phyloP scores from a whole-genome alignment of 129 eudicot genomes.

The carrot (Daucus carota) region DH1_v3.0 NC_030382.2:57220501-57221000 shows the following conservation, averaged over 20 bases:
- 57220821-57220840: no score
- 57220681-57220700: background rate
- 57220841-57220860: no score
- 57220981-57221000: background rate
- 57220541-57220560: background rate
- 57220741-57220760: no score
- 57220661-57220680: background rate
- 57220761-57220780: no score
- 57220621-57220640: background rate
- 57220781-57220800: no score
- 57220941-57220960: background rate
- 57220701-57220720: background rate
- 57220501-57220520: constrained; percentile 81
- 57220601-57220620: background rate
- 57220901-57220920: no score
- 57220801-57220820: no score
- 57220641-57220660: background rate
- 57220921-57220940: background rate
- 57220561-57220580: background rate
- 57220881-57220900: no score
- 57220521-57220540: background rate
- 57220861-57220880: no score
- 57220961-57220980: background rate
- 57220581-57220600: background rate
- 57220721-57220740: no score